These are phyloP conservation scores for Macrophomina phaseolina DNA, from an alignment of 2,329 filamentous ascomycete species.

Conservation along the genomic window DNA sequence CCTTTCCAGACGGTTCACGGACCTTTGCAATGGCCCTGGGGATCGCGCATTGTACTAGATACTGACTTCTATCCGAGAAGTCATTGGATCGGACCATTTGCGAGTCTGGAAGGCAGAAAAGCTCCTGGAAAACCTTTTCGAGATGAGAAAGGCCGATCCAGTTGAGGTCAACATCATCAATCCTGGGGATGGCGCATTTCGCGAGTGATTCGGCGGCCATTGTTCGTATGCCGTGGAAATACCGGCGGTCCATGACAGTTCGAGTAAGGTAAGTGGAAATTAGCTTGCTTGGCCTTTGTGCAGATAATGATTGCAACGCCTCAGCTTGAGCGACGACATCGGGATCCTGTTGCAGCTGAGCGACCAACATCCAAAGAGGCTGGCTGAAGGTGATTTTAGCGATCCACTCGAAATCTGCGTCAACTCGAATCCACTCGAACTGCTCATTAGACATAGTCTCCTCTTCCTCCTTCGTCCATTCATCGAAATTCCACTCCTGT, in stretches of 20 bases:
- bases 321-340: constrained; percentile 88
- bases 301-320: constrained; percentile 75
- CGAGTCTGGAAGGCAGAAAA: constrained; percentile 83
- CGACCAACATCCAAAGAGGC: constrained; percentile 97
- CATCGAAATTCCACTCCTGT: constrained; percentile 79
- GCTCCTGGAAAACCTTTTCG: constrained; percentile 81
- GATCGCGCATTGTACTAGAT: constrained; percentile 83
- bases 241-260: constrained; percentile 88
- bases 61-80: constrained; percentile 84
- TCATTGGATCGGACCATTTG: constrained; percentile 87
- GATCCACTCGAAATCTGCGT: constrained; percentile 98
- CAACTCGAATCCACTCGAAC: constrained; percentile 98
- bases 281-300: constrained; percentile 73
- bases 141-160: constrained; percentile 86
- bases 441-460: constrained; percentile 92
- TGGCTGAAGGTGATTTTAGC: constrained; percentile 82
- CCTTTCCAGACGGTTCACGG: constrained; percentile 74
- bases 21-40: constrained; percentile 80
- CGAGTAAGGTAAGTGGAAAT: constrained; percentile 88
- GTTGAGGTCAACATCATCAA: constrained; percentile 61
- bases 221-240: constrained; percentile 90
- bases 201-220: constrained; percentile 82
- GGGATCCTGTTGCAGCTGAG: constrained; percentile 93
- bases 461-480: constrained; percentile 90
- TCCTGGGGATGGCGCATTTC: constrained; percentile 67